A percentile compares a stretch with the other conserved stretches of the same genome.
These are phyloP conservation scores for Tillandsia fasciculata DNA, from an alignment of 176 grass and related monocot species.

Conservation along the genomic window DNA sequence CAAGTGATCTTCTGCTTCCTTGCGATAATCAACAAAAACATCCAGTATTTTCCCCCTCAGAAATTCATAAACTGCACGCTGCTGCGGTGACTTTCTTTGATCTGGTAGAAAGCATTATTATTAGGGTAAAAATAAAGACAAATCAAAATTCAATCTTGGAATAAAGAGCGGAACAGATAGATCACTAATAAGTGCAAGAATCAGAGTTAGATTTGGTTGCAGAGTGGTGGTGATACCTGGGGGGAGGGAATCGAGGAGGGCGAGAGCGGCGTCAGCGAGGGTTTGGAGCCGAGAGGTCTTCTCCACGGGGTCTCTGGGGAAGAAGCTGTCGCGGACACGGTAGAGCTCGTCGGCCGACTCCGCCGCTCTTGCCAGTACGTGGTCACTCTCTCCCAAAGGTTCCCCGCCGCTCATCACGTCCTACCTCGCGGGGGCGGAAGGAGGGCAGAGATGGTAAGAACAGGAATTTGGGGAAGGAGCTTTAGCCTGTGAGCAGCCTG, in stretches of 20 bases:
- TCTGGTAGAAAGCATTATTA: constrained; percentile 23
- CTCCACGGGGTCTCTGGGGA: constrained; percentile 48
- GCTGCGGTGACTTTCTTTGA: constrained; percentile 59
- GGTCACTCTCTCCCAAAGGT: not conserved
- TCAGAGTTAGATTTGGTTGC: not conserved
- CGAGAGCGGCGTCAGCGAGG: constrained; percentile 37
- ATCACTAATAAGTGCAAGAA: not conserved
- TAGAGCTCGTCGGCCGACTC: constrained; percentile 55
- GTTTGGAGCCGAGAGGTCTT: constrained; percentile 50
- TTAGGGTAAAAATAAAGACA: too few species aligned
- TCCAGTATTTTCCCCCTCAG: constrained; percentile 89
- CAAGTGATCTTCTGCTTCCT: constrained; percentile 98
- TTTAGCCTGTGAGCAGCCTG: too few species aligned
- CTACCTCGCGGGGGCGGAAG: not conserved
- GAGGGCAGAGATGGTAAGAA: not conserved
- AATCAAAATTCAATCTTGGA: too few species aligned
- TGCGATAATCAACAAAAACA: constrained; percentile 69
- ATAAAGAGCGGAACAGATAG: too few species aligned
- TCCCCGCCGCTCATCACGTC: not conserved
- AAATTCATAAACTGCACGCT: constrained; percentile 79
- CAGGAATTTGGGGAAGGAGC: too few species aligned
- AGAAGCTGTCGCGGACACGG: constrained; percentile 70
- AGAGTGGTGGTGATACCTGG: constrained; percentile 21
- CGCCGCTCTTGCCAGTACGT: constrained; percentile 21
- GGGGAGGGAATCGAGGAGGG: constrained; percentile 45